phyloP scores from a whole-genome alignment of 306 rosid species.

The Macrotyloma uniflorum region DNA sequence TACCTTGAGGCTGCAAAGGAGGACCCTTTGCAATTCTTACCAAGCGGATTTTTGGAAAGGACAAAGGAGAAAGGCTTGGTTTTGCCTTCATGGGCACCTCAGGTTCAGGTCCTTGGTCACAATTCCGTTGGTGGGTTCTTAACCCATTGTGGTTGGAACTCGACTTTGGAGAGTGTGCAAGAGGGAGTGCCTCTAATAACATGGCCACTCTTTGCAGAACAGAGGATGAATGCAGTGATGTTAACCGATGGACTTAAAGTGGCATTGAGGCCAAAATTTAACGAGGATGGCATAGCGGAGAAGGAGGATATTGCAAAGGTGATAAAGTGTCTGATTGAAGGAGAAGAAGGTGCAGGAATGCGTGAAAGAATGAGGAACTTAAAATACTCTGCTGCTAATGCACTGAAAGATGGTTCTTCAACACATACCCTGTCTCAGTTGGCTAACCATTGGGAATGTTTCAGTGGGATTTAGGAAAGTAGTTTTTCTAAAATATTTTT shows the following conservation, averaged over 20 bases:
- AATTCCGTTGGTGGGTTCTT: background rate
- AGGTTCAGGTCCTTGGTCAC: background rate
- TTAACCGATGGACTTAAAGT: slow-evolving; percentile 24
- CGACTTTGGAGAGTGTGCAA: background rate
- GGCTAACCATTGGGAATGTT: slow-evolving; percentile 8
- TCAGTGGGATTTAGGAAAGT: background rate
- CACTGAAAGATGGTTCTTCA: slow-evolving; percentile 30
- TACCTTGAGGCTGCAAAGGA: slow-evolving; percentile 2
- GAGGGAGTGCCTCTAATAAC: background rate
- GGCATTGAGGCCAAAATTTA: slow-evolving; percentile 16
- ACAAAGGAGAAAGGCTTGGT: slow-evolving; percentile 43
- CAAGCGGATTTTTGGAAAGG: slow-evolving; percentile 42
- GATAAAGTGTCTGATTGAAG: slow-evolving; percentile 15
- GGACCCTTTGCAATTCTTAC: slow-evolving; percentile 40
- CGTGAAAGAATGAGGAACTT: background rate
- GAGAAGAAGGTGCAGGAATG: background rate
- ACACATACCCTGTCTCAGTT: background rate
- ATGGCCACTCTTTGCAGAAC: slow-evolving; percentile 38
- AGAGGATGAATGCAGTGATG: slow-evolving; percentile 25
- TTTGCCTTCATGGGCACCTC: slow-evolving; percentile 43
- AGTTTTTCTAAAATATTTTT: background rate
- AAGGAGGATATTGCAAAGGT: slow-evolving; percentile 32
- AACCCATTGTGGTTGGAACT: background rate
- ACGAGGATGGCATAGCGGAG: slow-evolving; percentile 12
- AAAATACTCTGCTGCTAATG: background rate